These are phyloP conservation scores for Fragaria ananassa DNA, from an alignment of 306 rosid species.

Conservation along the genomic window DNA sequence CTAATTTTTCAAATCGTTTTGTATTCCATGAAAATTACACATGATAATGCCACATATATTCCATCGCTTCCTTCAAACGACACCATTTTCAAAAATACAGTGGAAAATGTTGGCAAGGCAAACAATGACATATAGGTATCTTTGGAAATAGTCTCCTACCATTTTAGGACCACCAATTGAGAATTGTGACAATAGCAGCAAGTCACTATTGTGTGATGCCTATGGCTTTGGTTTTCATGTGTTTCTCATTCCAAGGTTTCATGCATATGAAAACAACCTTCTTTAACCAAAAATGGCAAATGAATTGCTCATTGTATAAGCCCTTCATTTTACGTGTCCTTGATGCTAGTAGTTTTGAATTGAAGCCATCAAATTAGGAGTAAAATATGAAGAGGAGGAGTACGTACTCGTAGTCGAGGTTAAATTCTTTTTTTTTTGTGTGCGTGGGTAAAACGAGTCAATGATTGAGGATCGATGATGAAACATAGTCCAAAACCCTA, in stretches of 20 bases:
- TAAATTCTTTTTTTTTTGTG: neutral
- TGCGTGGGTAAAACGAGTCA: neutral
- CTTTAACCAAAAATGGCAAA: neutral
- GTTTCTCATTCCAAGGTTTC: constrained; percentile 1
- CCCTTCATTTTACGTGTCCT: neutral
- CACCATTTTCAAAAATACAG: constrained; percentile 12
- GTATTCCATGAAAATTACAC: constrained; percentile 23
- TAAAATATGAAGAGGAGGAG: too few species aligned
- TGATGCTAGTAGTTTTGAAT: neutral
- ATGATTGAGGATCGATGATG: neutral
- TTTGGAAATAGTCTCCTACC: neutral
- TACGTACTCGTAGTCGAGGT: neutral
- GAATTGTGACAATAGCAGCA: neutral
- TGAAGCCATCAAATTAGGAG: neutral
- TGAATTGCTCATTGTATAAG: neutral
- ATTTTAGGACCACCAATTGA: neutral
- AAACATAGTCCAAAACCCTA: neutral
- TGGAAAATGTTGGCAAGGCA: neutral
- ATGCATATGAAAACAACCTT: neutral
- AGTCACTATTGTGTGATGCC: neutral
- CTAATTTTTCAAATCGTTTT: constrained; percentile 11
- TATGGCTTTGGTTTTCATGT: neutral
- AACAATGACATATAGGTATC: constrained; percentile 10
- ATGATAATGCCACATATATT: constrained; percentile 7
- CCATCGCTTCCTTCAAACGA: constrained; percentile 1